These are phyloP conservation scores for Cryptococcus hybrid DNA, from an alignment of 1,284 basidiomycete genomes.

Conservation along the genomic window DNA sequence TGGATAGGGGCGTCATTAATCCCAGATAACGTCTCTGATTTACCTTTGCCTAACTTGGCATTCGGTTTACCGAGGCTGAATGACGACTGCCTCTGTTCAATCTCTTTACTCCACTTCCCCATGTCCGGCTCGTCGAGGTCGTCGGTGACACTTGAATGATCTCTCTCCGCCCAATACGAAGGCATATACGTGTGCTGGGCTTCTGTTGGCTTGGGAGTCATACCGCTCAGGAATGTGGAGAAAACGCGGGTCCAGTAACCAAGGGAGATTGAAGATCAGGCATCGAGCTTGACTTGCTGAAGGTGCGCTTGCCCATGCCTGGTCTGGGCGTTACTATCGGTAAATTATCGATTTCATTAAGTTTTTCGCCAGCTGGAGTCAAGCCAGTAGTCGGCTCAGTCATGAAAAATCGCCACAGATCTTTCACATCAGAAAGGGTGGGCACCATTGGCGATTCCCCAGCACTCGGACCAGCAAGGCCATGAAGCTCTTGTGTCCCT, in stretches of 20 bases:
- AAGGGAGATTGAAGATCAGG: slow-evolving; percentile 61
- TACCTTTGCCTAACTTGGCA: slow-evolving; percentile 12
- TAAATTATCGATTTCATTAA: slow-evolving; percentile 1
- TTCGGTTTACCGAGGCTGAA: slow-evolving; percentile 31
- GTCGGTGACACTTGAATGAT: not conserved
- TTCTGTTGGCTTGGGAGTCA: slow-evolving; percentile 21
- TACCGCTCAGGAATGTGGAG: slow-evolving; percentile 17
- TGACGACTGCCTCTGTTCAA: slow-evolving; percentile 35
- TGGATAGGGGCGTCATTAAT: not conserved
- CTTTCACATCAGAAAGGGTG: slow-evolving; percentile 36
- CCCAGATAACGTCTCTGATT: not conserved
- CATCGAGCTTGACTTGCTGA: slow-evolving; percentile 44
- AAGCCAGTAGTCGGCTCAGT: slow-evolving; percentile 19
- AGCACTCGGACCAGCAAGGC: not conserved
- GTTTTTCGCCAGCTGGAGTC: slow-evolving; percentile 14
- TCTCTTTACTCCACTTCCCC: slow-evolving; percentile 36
- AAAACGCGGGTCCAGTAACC: slow-evolving; percentile 16
- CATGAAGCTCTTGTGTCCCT: not conserved
- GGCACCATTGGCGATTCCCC: slow-evolving; percentile 7
- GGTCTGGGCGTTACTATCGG: slow-evolving; percentile 23
- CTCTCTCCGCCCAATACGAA: not conserved
- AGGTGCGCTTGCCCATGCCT: slow-evolving; percentile 18
- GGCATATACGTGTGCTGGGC: slow-evolving; percentile 17
- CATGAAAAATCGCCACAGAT: slow-evolving; percentile 46
- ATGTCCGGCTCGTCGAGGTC: slow-evolving; percentile 9